These are phyloP conservation scores for Sphaerostilbella broomeana DNA, from an alignment of 2,329 filamentous ascomycete genomes.

Conservation along the genomic window DNA sequence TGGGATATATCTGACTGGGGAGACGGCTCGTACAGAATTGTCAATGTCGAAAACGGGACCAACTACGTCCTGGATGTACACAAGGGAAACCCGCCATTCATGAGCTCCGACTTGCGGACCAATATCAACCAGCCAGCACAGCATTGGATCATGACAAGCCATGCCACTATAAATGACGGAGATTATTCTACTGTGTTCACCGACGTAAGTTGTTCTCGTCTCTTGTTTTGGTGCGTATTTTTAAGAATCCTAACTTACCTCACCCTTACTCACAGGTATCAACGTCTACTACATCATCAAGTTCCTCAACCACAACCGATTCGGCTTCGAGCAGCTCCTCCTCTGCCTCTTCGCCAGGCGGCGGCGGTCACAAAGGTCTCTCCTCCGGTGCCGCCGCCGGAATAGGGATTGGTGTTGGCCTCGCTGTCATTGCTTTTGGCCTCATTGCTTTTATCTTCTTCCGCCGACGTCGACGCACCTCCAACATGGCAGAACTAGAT, in stretches of 20 bases:
- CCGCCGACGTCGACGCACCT: conserved; percentile 17
- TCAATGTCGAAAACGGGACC: conserved; percentile 28
- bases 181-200: conserved; percentile 28
- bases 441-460: conserved; percentile 23
- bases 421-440: conserved; percentile 21
- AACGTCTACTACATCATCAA: conserved; percentile 5
- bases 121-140: conserved; percentile 24
- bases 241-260: too few species aligned
- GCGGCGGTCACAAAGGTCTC: conserved; percentile 17
- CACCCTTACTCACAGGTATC: background rate
- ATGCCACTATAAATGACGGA: conserved; percentile 23
- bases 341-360: too few species aligned
- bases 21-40: conserved; percentile 23
- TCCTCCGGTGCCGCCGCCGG: conserved; percentile 26
- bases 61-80: conserved; percentile 28
- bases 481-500: background rate
- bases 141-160: conserved; percentile 30
- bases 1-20: conserved; percentile 29
- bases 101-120: conserved; percentile 22
- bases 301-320: background rate
- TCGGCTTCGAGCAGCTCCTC: background rate
- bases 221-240: too few species aligned
- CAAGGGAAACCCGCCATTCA: conserved; percentile 24
- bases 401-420: conserved; percentile 24
- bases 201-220: conserved; percentile 17